Evolutionary conservation across 2,329 filamentous ascomycete genomes (phyloP).

Genomic region (Pleomassaria siparia): DNA sequence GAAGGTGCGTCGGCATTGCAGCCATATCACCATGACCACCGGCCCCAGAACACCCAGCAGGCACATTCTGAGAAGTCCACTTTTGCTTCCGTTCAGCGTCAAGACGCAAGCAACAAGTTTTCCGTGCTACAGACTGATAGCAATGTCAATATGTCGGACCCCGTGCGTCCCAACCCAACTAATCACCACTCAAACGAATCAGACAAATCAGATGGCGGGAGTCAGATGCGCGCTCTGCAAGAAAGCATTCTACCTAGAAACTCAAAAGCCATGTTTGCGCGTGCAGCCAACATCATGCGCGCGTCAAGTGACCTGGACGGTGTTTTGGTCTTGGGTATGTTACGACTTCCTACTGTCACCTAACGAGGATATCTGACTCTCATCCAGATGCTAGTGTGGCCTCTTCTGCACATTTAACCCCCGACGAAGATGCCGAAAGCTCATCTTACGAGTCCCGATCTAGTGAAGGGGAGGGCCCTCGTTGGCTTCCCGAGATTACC

Average conservation of each 20-base stretch:
- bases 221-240: slow-evolving; percentile 18
- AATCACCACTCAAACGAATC: neutral
- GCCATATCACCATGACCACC: slow-evolving; percentile 1
- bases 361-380: neutral
- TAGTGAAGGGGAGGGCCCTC: neutral
- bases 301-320: slow-evolving; percentile 37
- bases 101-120: neutral
- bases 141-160: neutral
- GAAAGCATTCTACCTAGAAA: slow-evolving; percentile 31
- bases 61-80: neutral
- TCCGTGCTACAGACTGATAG: neutral
- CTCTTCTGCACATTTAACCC: slow-evolving; percentile 1
- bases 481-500: neutral
- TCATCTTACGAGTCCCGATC: neutral
- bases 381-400: slow-evolving; percentile 30
- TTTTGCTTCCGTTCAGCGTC: neutral
- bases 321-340: slow-evolving; percentile 28
- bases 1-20: slow-evolving; percentile 28
- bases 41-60: neutral
- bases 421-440: neutral
- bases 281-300: slow-evolving; percentile 36
- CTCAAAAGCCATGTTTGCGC: slow-evolving; percentile 34
- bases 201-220: neutral
- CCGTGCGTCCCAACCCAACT: too few species aligned
- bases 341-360: neutral